Conservation (phyloP, 176 grass and related monocot species). For the Avena sativa region DNA sequence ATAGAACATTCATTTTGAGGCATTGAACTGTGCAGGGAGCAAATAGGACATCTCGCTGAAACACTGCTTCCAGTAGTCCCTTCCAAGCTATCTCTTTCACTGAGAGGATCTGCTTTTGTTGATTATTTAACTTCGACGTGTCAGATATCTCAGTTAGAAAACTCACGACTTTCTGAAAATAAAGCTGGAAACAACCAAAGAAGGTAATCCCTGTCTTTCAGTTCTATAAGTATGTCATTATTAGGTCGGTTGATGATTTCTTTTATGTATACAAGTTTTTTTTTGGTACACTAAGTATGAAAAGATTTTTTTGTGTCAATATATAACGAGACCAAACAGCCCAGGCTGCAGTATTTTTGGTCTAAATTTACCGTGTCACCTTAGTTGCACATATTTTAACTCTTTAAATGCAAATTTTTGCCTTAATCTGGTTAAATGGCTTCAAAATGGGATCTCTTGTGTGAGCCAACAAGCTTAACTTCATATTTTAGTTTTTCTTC, state of each 20-base stretch:
- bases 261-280: too few species aligned
- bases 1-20: constrained; percentile 27
- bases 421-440: not conserved
- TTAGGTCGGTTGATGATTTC: too few species aligned
- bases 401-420: not conserved
- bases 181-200: constrained; percentile 42
- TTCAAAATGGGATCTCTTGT: constrained; percentile 13
- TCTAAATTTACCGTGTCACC: not conserved
- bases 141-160: constrained; percentile 78
- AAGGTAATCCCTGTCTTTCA: constrained; percentile 54
- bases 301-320: not conserved
- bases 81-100: constrained; percentile 65
- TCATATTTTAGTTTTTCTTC: not conserved
- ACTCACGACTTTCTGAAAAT: constrained; percentile 62
- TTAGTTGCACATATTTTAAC: not conserved
- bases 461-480: not conserved
- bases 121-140: constrained; percentile 82
- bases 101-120: constrained; percentile 76
- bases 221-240: constrained; percentile 2
- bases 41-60: constrained; percentile 54
- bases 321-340: not conserved
- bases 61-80: constrained; percentile 63
- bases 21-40: constrained; percentile 59
- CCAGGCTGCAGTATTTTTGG: not conserved
- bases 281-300: not conserved